Percentiles rank a stretch among this genome's conserved stretches.
These are phyloP conservation scores for Trypanosomatidae sp. DNA, from an alignment of 208 protist genomes.

Conservation along the genomic window DNA sequence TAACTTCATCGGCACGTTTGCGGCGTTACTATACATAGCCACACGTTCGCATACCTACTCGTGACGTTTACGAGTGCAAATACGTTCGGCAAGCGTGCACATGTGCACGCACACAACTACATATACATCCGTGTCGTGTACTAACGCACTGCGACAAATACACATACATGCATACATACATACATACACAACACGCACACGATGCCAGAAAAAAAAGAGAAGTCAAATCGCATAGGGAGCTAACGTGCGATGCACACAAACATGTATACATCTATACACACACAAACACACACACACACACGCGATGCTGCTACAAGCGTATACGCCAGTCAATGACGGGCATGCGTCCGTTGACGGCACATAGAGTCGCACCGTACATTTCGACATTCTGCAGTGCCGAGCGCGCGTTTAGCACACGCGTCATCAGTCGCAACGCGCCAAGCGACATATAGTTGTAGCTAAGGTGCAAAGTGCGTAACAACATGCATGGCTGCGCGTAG, in stretches of 20 bases:
- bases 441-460: not conserved
- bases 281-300: not conserved
- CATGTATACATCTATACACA: not conserved
- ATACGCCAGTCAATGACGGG: not conserved
- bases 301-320: not conserved
- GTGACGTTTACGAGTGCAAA: not conserved
- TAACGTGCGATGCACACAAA: not conserved
- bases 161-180: constrained; percentile 1
- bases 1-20: not conserved
- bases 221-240: not conserved
- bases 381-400: not conserved
- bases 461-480: not conserved
- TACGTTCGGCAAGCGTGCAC: no score
- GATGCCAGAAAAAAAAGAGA: constrained; percentile 1
- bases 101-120: not conserved
- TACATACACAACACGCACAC: constrained; percentile 1
- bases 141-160: not conserved
- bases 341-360: not conserved
- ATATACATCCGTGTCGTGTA: not conserved
- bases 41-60: not conserved
- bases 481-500: not conserved
- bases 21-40: not conserved
- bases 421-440: not conserved
- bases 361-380: not conserved
- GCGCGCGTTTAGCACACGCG: not conserved